Base-by-base conservation (phyloP, 2,329 filamentous ascomycete genomes). In the Trichoderma asperellum region DNA sequence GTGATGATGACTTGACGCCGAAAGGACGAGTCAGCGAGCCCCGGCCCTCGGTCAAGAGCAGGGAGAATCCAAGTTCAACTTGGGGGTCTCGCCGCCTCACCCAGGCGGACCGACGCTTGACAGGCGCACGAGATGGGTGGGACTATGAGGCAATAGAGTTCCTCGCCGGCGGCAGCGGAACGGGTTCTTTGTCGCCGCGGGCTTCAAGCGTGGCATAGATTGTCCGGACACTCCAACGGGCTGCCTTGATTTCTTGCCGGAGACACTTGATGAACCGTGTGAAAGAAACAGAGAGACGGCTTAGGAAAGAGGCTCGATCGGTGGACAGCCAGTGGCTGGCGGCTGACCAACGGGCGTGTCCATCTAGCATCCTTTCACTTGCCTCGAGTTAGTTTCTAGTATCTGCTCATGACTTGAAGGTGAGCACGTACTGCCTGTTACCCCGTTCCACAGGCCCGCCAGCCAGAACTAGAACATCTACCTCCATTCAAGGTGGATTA, bases 71-170 rank as follows among this genome's bases (percentile, higher is more conserved):
- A 34, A 49, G 40, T 52, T 52, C 55, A 49, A 40, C 29, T 67
- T 59, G 34, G 64, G 64, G 64, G 64, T 29, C 64, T 59, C 64
- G 64, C 64, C 40, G 64, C 64, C 55, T 67, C 64, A 58, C 40
- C 40, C 64, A 49, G 62, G 55, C 55, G 64, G 64, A 67, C 64
- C 64, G 64, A 59, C 55, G 64, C 64, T 59, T 67, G 64, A 67
- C 64, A 67, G 55, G 64, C 53, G 37, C 64, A 58, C 64, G 64
- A 67, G 64, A 67, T 43, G 64, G 40, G 64, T 67, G 64, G 64
- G 43, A 59, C 55, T 37, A 21, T 59, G 64, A 67, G 64, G 64
- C 55, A 59, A 67, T 67, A 67, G 35, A 67, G 37, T 67, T 67
- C 64, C 29, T 59, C 29, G 40, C 40, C 27, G 64, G 64, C 55